Percentiles rank a stretch among this genome's conserved stretches.
Evolutionary conservation across 306 rosid species (phyloP).

Genomic region (Cucurbita maxima): DNA sequence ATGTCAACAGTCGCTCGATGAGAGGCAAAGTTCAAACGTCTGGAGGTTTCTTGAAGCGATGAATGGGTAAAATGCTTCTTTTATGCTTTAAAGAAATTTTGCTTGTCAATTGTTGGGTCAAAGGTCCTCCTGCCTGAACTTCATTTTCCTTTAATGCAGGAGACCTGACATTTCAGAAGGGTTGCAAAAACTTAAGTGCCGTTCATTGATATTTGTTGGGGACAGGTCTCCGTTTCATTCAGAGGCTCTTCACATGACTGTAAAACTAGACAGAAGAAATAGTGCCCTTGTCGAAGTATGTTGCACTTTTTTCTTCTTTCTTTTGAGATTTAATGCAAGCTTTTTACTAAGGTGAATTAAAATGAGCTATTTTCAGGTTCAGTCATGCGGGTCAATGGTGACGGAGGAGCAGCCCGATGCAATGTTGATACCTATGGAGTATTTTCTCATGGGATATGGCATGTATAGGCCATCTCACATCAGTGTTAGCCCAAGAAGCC

Average conservation of each 20-base stretch:
- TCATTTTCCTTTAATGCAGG: constrained; percentile 26
- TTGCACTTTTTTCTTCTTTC: neutral
- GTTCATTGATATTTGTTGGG: constrained; percentile 83
- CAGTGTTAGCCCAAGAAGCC: constrained; percentile 90
- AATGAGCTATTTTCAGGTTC: constrained; percentile 43
- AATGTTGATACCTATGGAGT: constrained; percentile 87
- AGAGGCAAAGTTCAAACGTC: constrained; percentile 66
- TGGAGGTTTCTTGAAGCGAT: constrained; percentile 94
- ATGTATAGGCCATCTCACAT: constrained; percentile 52
- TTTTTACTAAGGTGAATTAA: neutral
- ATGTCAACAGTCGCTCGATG: constrained; percentile 58
- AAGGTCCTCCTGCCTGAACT: neutral
- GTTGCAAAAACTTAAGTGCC: constrained; percentile 64
- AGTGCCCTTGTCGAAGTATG: constrained; percentile 90
- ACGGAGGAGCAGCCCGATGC: constrained; percentile 99
- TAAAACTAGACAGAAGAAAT: constrained; percentile 68
- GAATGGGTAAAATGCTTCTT: constrained; percentile 36
- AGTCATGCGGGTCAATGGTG: constrained; percentile 91
- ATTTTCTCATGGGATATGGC: constrained; percentile 88
- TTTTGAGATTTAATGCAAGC: neutral
- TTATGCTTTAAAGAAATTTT: neutral
- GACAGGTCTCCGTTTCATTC: constrained; percentile 72
- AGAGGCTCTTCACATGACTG: constrained; percentile 72
- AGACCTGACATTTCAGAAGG: constrained; percentile 65
- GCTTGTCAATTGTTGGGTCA: neutral